Evolutionary conservation across 129 eudicot species (phyloP), one percentile per base, ranked within the genome.

Genomic region (Arctium minus): DNA sequence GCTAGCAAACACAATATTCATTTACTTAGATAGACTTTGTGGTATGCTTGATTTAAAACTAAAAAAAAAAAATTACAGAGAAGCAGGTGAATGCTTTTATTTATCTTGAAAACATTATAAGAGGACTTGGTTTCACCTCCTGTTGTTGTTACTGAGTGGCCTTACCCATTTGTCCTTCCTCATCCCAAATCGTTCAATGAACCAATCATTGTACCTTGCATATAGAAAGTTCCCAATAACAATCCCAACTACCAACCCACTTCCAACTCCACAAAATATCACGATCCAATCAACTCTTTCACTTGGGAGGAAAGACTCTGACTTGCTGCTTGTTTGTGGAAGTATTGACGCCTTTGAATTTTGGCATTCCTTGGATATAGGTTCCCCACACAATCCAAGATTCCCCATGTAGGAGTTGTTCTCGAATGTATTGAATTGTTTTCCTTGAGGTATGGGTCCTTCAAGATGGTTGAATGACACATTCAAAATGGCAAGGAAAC

Each of bases 401-500:
- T 71, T 71, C 15, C 39, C 44, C 75, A 71, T 10, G n/a, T 71
- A 71, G 39, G 75, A 71, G 6, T 32, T 32, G 75, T 32, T 71
- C 27, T 71, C 39, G 18, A 74, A 74, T 40, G 78, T 74, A 15
- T 22, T 13, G 62, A 74, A 74, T 15, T 42, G 78, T 11, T 10
- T 71, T 1, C 77, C 48, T 37, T 53, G 64, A 53, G 64, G 64
- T 53, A 53, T 53, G 4, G 0, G 22, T 11, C 64, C 64, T 2
- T 53, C 40, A 1, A 79, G 74, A 22, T 12, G 77, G 42, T 83
- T 76, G 77, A 32, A 76, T 12, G 82, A 77, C 38, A 83, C 72
- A 11, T 83, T 13, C 0, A 77, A 74, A 32, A 80, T 69, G 13
- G 29, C 62, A 9, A 83, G 74, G 31, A 17, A 76, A 17, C 44